phyloP scores from a whole-genome alignment of 345 rosid genomes.

The Cardiospermum halicacabum region DNA sequence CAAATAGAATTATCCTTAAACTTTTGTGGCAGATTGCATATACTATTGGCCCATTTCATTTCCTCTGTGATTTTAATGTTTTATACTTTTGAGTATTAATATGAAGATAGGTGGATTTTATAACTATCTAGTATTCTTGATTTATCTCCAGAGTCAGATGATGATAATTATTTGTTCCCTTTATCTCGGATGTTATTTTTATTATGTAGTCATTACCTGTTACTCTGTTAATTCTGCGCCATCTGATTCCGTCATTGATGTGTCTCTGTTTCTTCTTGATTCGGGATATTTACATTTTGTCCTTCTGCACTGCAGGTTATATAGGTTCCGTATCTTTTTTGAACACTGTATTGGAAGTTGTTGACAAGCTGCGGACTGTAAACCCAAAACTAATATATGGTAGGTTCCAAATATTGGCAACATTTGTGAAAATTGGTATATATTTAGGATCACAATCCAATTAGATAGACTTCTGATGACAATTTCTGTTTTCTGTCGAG shows the following conservation, averaged over 20 bases:
- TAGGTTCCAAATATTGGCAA: conserved; percentile 24
- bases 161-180: background rate
- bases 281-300: background rate
- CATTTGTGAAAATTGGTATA: background rate
- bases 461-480: background rate
- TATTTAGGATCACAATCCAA: background rate
- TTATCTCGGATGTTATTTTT: background rate
- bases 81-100: background rate
- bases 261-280: background rate
- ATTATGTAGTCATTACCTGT: background rate
- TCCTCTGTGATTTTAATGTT: background rate
- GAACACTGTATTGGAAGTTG: conserved; percentile 65
- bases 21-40: background rate
- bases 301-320: conserved; percentile 57
- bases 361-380: conserved; percentile 74
- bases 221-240: background rate
- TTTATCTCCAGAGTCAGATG: background rate
- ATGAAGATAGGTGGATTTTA: background rate
- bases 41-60: background rate
- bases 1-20: background rate
- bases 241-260: background rate
- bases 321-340: conserved; percentile 97
- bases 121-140: background rate
- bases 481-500: background rate
- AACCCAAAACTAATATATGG: conserved; percentile 89